Evolutionary conservation across 345 rosid species (phyloP), one percentile per base, ranked within the genome.

Genomic region (Lagerstroemia speciosa): DNA sequence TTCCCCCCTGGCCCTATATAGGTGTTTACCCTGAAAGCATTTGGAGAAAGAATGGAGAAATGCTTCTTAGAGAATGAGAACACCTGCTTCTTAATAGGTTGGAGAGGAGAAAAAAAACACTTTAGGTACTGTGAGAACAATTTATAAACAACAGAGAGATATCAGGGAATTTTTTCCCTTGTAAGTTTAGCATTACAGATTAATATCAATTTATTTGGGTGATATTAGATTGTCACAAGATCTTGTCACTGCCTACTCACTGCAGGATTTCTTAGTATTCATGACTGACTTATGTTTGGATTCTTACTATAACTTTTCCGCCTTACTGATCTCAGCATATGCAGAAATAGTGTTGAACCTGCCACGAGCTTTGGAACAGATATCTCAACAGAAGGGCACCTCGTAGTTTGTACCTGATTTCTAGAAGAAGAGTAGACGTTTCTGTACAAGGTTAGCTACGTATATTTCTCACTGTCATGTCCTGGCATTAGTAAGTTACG

Each of bases 291-390:
- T 43, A 6, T 22, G 16, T 68, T 0, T 48, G 45, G 10, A 48
- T 4, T 48, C 50, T 33, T 9, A 72, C 10, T 5, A 43, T 29
- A 27, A 53, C 19, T 20, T 7, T 43, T 70, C 63, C 15, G 30
- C 61, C 70, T 73, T 73, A 27, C 46, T 67, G 65, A 46, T 71
- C 29, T 4, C 95, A 93, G 97, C 97, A 38, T 91, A 83, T 77
- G 99, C 99, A 64, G 97, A 94, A 84, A 84, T 94, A 43, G 89
- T 94, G 61, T 64, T 84, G 75, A 94, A 83, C 73, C 79, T 91
- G 73, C 81, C 84, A 16, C 84, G 72, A 82, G 89, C 90, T 53
- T 70, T 89, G 69, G 86, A 84, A 64, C 88, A 88, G 82, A 67
- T 80, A 69, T 81, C 70, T 74, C 84, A 78, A 71, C 80, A 70